A percentile compares a stretch with the other conserved stretches of the same genome.
Conservation (phyloP, 495 filamentous ascomycete species). For the Xylaria flabelliformis region DNA sequence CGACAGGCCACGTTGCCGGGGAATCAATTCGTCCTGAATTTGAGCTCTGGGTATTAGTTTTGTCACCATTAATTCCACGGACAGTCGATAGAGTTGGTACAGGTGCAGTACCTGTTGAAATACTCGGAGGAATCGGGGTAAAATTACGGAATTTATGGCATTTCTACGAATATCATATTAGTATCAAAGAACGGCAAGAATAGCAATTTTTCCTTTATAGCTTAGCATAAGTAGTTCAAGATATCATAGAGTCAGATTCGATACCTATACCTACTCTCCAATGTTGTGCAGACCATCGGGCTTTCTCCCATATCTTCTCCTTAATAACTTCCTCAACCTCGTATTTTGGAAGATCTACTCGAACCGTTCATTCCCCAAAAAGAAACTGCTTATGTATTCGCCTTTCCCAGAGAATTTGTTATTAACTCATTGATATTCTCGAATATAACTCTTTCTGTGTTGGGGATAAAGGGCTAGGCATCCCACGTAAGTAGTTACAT, state of each 20-base stretch:
- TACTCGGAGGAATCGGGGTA: background rate
- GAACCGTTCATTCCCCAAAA: background rate
- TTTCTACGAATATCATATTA: background rate
- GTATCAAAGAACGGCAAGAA: background rate
- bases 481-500: background rate
- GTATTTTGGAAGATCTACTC: background rate
- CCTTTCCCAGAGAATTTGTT: background rate
- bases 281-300: background rate
- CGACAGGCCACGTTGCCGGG: background rate
- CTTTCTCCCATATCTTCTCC: background rate
- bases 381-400: background rate
- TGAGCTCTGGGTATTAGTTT: background rate
- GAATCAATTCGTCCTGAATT: background rate
- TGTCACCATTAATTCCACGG: background rate
- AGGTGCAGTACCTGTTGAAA: background rate
- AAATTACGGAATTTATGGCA: background rate
- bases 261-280: constrained; percentile 4
- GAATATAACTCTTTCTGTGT: background rate
- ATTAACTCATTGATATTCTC: background rate
- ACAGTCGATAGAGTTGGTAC: background rate
- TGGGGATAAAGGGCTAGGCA: background rate
- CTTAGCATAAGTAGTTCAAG: background rate
- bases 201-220: background rate
- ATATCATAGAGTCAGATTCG: background rate
- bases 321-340: background rate